These are phyloP conservation scores for Kazachstania psychrophila DNA, from an alignment of 805 yeast species.

Conservation along the genomic window DNA sequence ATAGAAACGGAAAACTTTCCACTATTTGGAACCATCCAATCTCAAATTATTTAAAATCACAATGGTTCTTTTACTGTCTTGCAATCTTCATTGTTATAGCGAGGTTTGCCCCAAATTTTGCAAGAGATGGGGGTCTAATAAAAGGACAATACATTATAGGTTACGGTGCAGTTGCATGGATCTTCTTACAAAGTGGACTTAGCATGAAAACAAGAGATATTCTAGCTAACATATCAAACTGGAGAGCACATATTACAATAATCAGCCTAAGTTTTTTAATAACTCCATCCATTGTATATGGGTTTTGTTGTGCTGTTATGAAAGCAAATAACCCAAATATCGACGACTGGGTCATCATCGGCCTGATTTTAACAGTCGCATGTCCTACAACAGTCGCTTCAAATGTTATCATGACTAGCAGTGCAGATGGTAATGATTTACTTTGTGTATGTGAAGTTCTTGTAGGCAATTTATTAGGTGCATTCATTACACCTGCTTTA, in stretches of 20 bases:
- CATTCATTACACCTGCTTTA: constrained; percentile 79
- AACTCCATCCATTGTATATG: constrained; percentile 63
- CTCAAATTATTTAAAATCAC: constrained; percentile 25
- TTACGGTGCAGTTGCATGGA: constrained; percentile 80
- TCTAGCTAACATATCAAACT: constrained; percentile 53
- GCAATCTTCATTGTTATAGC: constrained; percentile 72
- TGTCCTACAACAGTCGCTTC: constrained; percentile 91
- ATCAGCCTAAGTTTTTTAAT: constrained; percentile 59
- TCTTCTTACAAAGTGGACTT: constrained; percentile 73
- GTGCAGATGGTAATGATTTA: constrained; percentile 75
- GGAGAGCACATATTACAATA: constrained; percentile 77
- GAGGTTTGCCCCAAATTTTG: constrained; percentile 70
- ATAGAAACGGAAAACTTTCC: background rate
- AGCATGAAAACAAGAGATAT: constrained; percentile 62
- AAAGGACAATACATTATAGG: constrained; percentile 68
- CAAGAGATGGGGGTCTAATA: constrained; percentile 71
- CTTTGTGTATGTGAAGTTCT: constrained; percentile 77
- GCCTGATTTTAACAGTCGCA: constrained; percentile 71
- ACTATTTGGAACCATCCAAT: constrained; percentile 18
- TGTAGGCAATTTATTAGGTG: constrained; percentile 76
- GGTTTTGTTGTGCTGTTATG: constrained; percentile 58
- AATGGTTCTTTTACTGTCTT: constrained; percentile 70
- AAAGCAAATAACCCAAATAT: constrained; percentile 49
- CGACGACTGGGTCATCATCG: constrained; percentile 69
- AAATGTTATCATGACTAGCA: constrained; percentile 83